Conservation (phyloP, 331 rosid genomes). For the Acacia concinna region DNA sequence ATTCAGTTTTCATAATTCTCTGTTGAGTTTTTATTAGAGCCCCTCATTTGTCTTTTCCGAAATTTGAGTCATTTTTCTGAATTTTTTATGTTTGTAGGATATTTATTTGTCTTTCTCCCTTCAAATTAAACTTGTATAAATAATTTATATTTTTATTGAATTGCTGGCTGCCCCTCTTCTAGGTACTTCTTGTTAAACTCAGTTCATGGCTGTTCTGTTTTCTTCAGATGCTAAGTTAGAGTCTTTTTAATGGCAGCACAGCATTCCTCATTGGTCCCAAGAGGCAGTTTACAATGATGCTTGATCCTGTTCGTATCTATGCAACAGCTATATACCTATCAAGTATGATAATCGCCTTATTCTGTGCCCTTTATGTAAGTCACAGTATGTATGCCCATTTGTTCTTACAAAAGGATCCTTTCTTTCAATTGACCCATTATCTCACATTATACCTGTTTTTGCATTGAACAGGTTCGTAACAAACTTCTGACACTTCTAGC, state of each 20-base stretch:
- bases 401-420: background rate
- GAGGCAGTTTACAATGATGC: slow-evolving; percentile 93
- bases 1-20: too few relatives aligned
- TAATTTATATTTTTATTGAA: background rate
- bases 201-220: slow-evolving; percentile 18
- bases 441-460: background rate
- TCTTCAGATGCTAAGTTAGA: slow-evolving; percentile 40
- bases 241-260: slow-evolving; percentile 75
- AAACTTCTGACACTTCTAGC: slow-evolving; percentile 82
- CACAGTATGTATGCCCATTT: slow-evolving; percentile 6
- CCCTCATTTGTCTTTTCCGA: too few relatives aligned
- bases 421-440: slow-evolving; percentile 19
- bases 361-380: slow-evolving; percentile 91
- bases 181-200: background rate
- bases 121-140: background rate
- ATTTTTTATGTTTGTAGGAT: too few relatives aligned
- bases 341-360: slow-evolving; percentile 75
- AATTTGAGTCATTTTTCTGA: too few relatives aligned
- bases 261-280: slow-evolving; percentile 90
- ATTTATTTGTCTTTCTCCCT: too few relatives aligned
- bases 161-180: background rate
- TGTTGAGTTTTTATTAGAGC: too few relatives aligned
- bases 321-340: slow-evolving; percentile 88
- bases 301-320: slow-evolving; percentile 93
- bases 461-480: slow-evolving; percentile 71